Percentiles rank a stretch among this genome's conserved stretches.
Conservation (phyloP, 805 yeast genomes). For the Lachancea mirantina region DNA sequence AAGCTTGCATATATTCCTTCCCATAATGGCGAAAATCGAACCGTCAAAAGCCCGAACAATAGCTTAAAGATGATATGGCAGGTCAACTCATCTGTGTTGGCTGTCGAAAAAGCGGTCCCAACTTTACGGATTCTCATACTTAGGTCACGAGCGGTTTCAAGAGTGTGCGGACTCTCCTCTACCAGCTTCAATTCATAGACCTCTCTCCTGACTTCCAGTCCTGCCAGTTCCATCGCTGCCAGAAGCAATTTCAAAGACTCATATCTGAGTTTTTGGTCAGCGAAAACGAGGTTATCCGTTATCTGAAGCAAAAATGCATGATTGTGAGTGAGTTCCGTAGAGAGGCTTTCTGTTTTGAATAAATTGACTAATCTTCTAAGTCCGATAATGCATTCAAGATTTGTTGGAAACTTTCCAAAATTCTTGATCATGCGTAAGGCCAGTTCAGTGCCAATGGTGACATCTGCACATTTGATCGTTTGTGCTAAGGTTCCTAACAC, state of each 20-base stretch:
- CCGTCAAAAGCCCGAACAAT: slow-evolving; percentile 63
- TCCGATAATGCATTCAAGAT: slow-evolving; percentile 35
- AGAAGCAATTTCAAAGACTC: slow-evolving; percentile 44
- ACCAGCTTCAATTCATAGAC: slow-evolving; percentile 49
- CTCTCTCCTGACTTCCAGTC: slow-evolving; percentile 32
- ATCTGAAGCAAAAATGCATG: slow-evolving; percentile 4
- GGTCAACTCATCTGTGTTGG: slow-evolving; percentile 20
- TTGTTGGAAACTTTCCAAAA: slow-evolving; percentile 27
- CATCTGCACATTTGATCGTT: slow-evolving; percentile 18
- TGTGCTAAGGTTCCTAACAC: slow-evolving; percentile 36
- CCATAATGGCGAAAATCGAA: slow-evolving; percentile 83
- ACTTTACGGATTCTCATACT: slow-evolving; percentile 59
- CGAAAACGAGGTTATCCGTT: slow-evolving; percentile 37
- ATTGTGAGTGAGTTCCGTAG: background rate
- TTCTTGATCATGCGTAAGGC: too few relatives aligned
- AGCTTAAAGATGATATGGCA: slow-evolving; percentile 37
- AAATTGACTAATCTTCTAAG: too few relatives aligned
- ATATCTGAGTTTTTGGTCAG: slow-evolving; percentile 46
- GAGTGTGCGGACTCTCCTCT: slow-evolving; percentile 66
- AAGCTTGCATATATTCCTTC: slow-evolving; percentile 59
- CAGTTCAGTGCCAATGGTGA: too few relatives aligned
- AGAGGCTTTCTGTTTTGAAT: background rate
- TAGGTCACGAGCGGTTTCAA: slow-evolving; percentile 67
- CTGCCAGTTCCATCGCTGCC: slow-evolving; percentile 22
- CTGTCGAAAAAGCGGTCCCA: slow-evolving; percentile 36